Evolutionary conservation across 2,329 filamentous ascomycete species (phyloP), one percentile per base, ranked within the genome.

Genomic region (Alternaria angustiovoidea): DNA sequence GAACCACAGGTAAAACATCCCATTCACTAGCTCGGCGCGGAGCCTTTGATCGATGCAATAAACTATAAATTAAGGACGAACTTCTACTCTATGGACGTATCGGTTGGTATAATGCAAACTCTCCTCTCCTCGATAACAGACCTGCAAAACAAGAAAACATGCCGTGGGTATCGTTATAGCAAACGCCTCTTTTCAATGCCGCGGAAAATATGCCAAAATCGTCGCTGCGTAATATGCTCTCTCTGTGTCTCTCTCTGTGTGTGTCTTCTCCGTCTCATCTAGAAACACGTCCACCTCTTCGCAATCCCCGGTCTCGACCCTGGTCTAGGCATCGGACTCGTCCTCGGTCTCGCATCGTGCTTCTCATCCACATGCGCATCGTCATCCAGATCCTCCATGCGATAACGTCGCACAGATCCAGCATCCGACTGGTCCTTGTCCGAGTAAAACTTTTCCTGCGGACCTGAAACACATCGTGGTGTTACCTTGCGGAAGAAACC

Each of bases 391-490:
- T 78, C 56, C 42, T 73, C 69, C 51, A 80, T 62, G 41, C 78
- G 71, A 65, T 78, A 79, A 22, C 78, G 66, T 54, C 78, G 65
- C 42, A 80, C 77, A 52, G 75, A 78, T 39, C 75, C 72, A n/a
- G 63, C 69, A 56, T 79, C 76, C 42, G 67, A 71, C 58, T 69
- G 65, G 34, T 78, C 74, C 26, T 75, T 74, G 38, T 78, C 76
- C 1, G 18, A 41, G 62, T 78, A 79, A 60, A 80, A 79, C 22
- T 63, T 67, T 42, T 71, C 69, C n/a, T 68, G 68, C 7, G 69
- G 70, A 3, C 69, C 71, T n/a, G 72, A 76, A 1, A 78, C 70
- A 49, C 73, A 77, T 55, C 72, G 64, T 2, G 77, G 77, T 12
- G 75, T 64, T n/a, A 75, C 53, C 54, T 64, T 71, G 16, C 73